Evolutionary conservation across 768 basidiomycete species (phyloP), one percentile per base, ranked within the genome.

Genomic region (Hypholoma sublateritium): DNA sequence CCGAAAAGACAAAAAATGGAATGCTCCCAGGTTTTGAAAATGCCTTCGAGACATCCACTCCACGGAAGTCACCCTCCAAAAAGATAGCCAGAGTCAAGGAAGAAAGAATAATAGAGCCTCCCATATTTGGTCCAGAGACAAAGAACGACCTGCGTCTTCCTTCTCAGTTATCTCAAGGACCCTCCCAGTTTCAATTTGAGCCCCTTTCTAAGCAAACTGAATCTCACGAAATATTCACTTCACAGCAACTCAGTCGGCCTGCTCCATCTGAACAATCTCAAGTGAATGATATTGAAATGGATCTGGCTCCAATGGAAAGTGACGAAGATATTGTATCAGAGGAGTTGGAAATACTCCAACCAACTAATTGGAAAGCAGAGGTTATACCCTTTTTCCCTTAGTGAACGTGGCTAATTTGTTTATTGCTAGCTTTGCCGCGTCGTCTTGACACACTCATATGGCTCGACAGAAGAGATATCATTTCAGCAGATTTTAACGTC

Each of bases 21-120:
- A 72, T 67, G 57, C 71, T 84, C 28, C 77, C 79, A 16, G 83
- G 83, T 6, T 84, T 86, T 60, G 74, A 83, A 57, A 84, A 85
- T 59, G 70, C 83, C 11, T 86, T 86, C 59, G 67, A 65, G 4
- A 67, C 74, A 3, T 73, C 75, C 3, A 74, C 77, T 6, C 76
- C 76, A 12, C 62, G 73, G 16, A 69, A 68, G 21, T 62, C 68
- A 42, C 59, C 65, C 46, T 59, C 63, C 7, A 68, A 65, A 39
- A 59, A 56, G 28, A 42, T 36, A 12, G 59, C 55, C 37, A 67
- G 68, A 55, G 69, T 58, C 42, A 72, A 71, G 53, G 63, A 46
- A 19, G 64, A 58, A 54, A 61, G 44, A 37, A 45, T 46, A n/a
- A 14, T 49, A 25, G 60, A 64, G 35, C 41, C 57, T 32, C 22